phyloP scores from a whole-genome alignment of 495 filamentous ascomycete species.

The Hypoxylon fuscum region DNA sequence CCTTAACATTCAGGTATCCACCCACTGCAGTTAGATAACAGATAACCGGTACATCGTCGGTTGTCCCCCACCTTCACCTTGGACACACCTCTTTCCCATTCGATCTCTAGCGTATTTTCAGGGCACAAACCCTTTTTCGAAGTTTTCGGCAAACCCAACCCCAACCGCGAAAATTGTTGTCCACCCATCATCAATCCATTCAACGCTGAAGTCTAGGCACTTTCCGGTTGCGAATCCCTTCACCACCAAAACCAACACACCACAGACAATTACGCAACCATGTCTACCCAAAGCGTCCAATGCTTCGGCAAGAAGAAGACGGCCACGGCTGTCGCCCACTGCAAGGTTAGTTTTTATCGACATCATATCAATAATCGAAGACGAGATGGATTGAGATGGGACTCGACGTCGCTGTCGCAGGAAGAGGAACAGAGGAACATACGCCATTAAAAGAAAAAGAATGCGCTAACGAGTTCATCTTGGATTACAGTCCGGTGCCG shows the following conservation, averaged over 20 bases:
- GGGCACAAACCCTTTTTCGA: conserved; percentile 44
- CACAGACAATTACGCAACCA: conserved; percentile 55
- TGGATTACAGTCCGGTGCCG: conserved; percentile 77
- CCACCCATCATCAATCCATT: conserved; percentile 30
- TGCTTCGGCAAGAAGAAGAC: conserved; percentile 97
- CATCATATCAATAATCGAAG: not conserved
- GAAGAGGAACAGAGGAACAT: conserved; percentile 1
- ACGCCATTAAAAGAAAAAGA: conserved; percentile 37
- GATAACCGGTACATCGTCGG: conserved; percentile 40
- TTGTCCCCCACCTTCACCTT: not conserved
- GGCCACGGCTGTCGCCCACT: conserved; percentile 86
- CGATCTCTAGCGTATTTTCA: conserved; percentile 35
- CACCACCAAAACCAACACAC: conserved; percentile 20
- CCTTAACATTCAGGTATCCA: not conserved
- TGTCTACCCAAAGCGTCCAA: conserved; percentile 87
- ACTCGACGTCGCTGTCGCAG: conserved; percentile 5
- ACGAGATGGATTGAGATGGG: not conserved
- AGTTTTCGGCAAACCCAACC: conserved; percentile 26
- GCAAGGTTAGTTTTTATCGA: conserved; percentile 73
- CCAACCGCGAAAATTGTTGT: conserved; percentile 31
- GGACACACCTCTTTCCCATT: conserved; percentile 22
- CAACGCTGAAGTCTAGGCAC: conserved; percentile 21
- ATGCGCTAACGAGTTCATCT: conserved; percentile 25
- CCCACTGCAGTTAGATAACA: no score
- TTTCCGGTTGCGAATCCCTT: conserved; percentile 39